Evolutionary conservation across 2,329 filamentous ascomycete species (phyloP), one percentile per base, ranked within the genome.

Genomic region (Dendrostoma leiphaemia): DNA sequence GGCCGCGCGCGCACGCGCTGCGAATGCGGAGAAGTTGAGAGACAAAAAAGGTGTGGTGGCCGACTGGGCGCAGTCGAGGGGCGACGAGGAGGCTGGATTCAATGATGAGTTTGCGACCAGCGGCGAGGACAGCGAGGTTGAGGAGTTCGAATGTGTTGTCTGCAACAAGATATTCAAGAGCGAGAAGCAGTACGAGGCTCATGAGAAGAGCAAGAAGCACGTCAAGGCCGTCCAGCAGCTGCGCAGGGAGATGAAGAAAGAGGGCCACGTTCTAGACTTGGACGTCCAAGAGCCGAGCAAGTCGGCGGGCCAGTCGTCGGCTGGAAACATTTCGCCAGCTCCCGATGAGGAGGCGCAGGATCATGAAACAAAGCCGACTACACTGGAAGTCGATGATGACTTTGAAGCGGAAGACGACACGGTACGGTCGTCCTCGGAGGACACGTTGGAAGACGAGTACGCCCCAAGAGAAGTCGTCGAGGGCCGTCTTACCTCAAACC

Each of bases 121-220:
- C 12, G 81, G 82, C 24, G 75, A 78, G n/a, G 77, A 76, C 48
- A 77, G 75, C 2, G 80, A 82, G 58, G 68, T 80, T 3, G 80
- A 87, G 60, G 74, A 84, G 28, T 81, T 90, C 50, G 86, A 86
- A 63, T 97, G 94, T 66, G 81, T 88, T 3, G 82, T 85, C 4
- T 97, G 94, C 70, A 81, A 84, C 61, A 90, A 89, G 61, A 80
- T 73, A 0, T 99, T 97, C 72, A 83, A 97, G 71, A 97, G 92
- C 64, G 89, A 96, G 67, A 91, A 91, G 61, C 93, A 97, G 66
- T 91, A 89, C 57, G 86, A 95, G 64, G 87, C 89, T 3, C 94
- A 99, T 64, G 92, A 97, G 73, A 91, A 88, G 73, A 97, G 93
- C 77, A 99, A 96, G 70, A 99, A 97, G 71, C 94, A 99, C 65